Percentiles rank a stretch among this genome's conserved stretches.
These are phyloP conservation scores for Litchi chinensis DNA, from an alignment of 345 rosid species.

Conservation along the genomic window DNA sequence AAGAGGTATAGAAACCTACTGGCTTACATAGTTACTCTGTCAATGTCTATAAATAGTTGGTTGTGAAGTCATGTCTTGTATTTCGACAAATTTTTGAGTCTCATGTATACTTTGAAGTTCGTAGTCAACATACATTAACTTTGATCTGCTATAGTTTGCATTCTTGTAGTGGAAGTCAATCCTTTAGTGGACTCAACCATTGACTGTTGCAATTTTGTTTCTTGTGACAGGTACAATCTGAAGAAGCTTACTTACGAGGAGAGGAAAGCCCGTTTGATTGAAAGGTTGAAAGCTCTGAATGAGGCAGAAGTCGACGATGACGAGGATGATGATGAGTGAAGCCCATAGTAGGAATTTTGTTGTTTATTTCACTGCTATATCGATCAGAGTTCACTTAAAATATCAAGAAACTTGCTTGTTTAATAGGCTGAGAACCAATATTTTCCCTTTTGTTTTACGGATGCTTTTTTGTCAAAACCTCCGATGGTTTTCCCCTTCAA, in stretches of 20 bases:
- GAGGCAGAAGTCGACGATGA: constrained; percentile 27
- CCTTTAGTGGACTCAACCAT: too few species aligned
- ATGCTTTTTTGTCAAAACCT: background rate
- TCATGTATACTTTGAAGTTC: too few species aligned
- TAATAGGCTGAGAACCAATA: background rate
- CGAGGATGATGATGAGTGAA: constrained; percentile 28
- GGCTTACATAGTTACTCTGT: too few species aligned
- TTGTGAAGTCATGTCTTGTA: too few species aligned
- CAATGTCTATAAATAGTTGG: too few species aligned
- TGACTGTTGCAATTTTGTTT: background rate
- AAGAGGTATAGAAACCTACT: constrained; percentile 46
- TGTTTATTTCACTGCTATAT: background rate
- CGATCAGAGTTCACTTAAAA: background rate
- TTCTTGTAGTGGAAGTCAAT: background rate
- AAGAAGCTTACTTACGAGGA: constrained; percentile 60
- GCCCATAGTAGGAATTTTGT: constrained; percentile 6
- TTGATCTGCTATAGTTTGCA: too few species aligned
- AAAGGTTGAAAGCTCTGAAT: constrained; percentile 49
- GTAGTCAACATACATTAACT: too few species aligned
- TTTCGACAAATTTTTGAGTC: too few species aligned
- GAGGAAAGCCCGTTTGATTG: constrained; percentile 47
- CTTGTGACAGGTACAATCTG: constrained; percentile 40
- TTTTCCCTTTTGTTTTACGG: background rate
- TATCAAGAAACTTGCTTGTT: constrained; percentile 6
- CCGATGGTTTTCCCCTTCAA: background rate